Evolutionary conservation across 169 alveolate species (phyloP), one percentile per base, ranked within the genome.

Genomic region (Plasmodium inui): DNA sequence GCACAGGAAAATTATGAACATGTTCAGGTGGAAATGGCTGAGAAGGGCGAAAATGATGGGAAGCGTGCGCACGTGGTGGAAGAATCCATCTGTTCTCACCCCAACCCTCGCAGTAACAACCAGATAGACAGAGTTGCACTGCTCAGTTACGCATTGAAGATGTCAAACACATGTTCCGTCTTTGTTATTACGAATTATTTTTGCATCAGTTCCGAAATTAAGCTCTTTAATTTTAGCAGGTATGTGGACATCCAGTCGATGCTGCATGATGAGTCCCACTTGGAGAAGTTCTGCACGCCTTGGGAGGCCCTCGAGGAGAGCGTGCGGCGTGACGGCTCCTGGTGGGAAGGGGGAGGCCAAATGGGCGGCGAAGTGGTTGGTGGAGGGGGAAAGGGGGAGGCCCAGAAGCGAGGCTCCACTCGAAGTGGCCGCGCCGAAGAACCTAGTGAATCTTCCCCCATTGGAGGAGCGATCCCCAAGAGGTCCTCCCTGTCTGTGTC

Each of bases 201-300:
- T 72, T 71, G 53, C 26, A 34, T 91, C 34, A 82, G 12, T 0
- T 81, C 95, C 19, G 95, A 82, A 44, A 91, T 91, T 0, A 80
- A 72, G 41, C 92, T 91, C 34, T 70, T 76, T 81, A 91, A 91
- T 41, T 91, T 91, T 61, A 71, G 92, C 9, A 91, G 83, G 10
- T 91, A 82, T 32, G 67, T 91, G 34, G 57, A 91, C 37, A 61
- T 91, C 8, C 55, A 78, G 46, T 30, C 83, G n/a, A 71, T 91
- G 46, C 5, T 89, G 30, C 37, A 89, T 89, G 94, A 89, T 39
- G 71, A 67, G 6, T 57, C 82, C 0, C 37, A 78, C 41, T n/a
- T 86, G 61, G 34, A 30, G 2, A 70, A 17, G 44, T 86, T 70
- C 53, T 53, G 32, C 26, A 19, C 37, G 2, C 30, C 22, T n/a